Conservation (phyloP, 495 filamentous ascomycete species). For the Penicillium tannophilum region DNA sequence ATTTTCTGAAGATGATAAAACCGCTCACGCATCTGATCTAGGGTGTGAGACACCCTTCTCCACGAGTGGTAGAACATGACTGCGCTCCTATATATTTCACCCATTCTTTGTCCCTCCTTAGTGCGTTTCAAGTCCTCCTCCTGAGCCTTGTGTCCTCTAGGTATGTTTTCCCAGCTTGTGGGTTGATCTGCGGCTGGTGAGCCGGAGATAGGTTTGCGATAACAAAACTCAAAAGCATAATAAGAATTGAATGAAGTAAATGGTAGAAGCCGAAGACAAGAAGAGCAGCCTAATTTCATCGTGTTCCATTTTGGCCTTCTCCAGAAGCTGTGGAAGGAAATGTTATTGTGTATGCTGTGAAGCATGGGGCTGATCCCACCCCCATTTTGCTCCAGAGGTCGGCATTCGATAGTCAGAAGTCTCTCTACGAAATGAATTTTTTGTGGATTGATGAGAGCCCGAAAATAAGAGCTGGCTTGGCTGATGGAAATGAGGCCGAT, state of each 20-base stretch:
- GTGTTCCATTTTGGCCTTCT: slow-evolving; percentile 9
- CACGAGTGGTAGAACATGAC: too few relatives aligned
- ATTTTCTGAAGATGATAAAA: not conserved
- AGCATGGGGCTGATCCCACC: slow-evolving; percentile 5
- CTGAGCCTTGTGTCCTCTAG: not conserved
- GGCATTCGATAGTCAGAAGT: slow-evolving; percentile 16
- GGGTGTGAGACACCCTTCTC: too few relatives aligned
- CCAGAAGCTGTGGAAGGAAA: not conserved
- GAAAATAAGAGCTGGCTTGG: slow-evolving; percentile 15
- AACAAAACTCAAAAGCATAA: slow-evolving; percentile 11
- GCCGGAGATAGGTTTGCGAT: slow-evolving; percentile 15
- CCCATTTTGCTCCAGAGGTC: not conserved
- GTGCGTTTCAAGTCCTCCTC: too few relatives aligned
- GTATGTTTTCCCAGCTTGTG: slow-evolving; percentile 14
- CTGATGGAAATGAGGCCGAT: slow-evolving; percentile 14
- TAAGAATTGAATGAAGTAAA: slow-evolving; percentile 9
- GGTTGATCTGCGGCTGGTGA: slow-evolving; percentile 4
- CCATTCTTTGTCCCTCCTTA: not conserved
- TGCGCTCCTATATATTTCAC: not conserved
- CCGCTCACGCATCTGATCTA: too few relatives aligned
- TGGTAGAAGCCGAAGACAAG: slow-evolving; percentile 17
- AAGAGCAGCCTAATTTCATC: slow-evolving; percentile 18
- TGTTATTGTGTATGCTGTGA: not conserved
- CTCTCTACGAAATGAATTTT: slow-evolving; percentile 14
- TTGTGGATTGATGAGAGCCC: slow-evolving; percentile 8